These are phyloP conservation scores for Neurospora cerealis DNA, from an alignment of 495 filamentous ascomycete genomes.

Conservation along the genomic window DNA sequence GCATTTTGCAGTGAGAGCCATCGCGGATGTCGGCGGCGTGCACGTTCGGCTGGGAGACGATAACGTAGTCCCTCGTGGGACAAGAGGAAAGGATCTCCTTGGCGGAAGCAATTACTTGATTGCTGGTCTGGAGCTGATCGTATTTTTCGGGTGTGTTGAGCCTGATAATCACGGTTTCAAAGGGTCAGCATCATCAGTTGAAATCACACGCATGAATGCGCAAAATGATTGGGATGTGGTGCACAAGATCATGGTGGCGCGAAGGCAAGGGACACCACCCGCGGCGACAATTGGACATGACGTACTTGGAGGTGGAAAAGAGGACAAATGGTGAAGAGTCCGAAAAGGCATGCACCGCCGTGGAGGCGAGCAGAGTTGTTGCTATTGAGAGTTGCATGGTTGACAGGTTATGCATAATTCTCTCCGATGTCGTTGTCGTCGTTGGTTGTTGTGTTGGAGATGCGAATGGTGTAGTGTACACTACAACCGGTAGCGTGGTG, in stretches of 20 bases:
- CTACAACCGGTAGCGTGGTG: background rate
- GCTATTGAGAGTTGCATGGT: slow-evolving; percentile 53
- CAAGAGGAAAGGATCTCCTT: slow-evolving; percentile 50
- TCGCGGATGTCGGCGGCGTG: slow-evolving; percentile 53
- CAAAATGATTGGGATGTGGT: background rate
- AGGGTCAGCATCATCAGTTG: background rate
- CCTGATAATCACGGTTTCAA: slow-evolving; percentile 15
- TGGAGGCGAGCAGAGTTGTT: slow-evolving; percentile 51
- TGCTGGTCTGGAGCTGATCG: slow-evolving; percentile 34
- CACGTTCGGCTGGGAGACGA: slow-evolving; percentile 71
- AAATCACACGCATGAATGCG: background rate
- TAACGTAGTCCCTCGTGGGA: slow-evolving; percentile 66
- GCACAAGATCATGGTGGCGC: background rate
- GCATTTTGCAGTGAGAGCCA: slow-evolving; percentile 18
- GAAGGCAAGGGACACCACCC: background rate
- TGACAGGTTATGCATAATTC: slow-evolving; percentile 10
- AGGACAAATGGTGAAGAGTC: slow-evolving; percentile 84
- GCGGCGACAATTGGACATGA: slow-evolving; percentile 4
- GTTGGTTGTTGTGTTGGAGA: slow-evolving; percentile 6
- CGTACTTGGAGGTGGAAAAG: slow-evolving; percentile 70
- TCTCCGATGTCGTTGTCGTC: slow-evolving; percentile 5
- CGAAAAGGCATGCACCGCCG: slow-evolving; percentile 58
- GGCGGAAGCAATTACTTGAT: slow-evolving; percentile 27
- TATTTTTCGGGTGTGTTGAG: slow-evolving; percentile 18
- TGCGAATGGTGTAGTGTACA: slow-evolving; percentile 2